Percentiles rank a stretch among this genome's conserved stretches.
Evolutionary conservation across 768 basidiomycete species (phyloP).

Genomic region (Kwoniella shandongensis): DNA sequence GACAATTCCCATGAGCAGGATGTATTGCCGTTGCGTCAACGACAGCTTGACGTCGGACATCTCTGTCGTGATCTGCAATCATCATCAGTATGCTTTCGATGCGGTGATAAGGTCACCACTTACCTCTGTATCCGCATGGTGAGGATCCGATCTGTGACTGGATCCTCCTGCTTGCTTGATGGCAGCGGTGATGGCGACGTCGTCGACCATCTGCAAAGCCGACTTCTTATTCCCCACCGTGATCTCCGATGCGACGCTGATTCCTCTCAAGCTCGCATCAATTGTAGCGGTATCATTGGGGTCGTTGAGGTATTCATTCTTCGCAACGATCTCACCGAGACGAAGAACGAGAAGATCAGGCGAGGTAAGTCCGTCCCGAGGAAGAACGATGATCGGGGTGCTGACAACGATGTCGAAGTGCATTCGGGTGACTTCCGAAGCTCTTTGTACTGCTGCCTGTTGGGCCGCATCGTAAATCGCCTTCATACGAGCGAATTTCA

Average conservation of each 20-base stretch:
- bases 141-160: constrained; percentile 59
- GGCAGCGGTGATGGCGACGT: constrained; percentile 72
- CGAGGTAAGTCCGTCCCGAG: constrained; percentile 62
- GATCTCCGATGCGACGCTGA: constrained; percentile 75
- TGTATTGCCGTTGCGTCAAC: constrained; percentile 39
- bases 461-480: constrained; percentile 91
- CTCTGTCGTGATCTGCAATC: constrained; percentile 33
- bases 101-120: constrained; percentile 16
- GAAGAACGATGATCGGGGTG: constrained; percentile 88
- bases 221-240: constrained; percentile 59
- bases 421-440: constrained; percentile 76
- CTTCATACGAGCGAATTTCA: constrained; percentile 85
- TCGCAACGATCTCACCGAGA: constrained; percentile 83
- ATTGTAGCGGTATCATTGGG: constrained; percentile 63
- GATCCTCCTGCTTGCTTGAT: constrained; percentile 65
- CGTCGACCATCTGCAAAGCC: constrained; percentile 82
- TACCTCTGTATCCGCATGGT: constrained; percentile 75
- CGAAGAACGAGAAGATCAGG: constrained; percentile 73
- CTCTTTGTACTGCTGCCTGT: constrained; percentile 84
- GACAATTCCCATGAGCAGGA: constrained; percentile 45
- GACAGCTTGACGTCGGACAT: constrained; percentile 45
- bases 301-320: constrained; percentile 64
- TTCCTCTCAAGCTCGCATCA: constrained; percentile 73
- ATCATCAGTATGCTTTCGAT: constrained; percentile 10
- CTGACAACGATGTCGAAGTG: constrained; percentile 86